These are phyloP conservation scores for Sugiyamaella americana DNA, from an alignment of 805 yeast genomes.

Conservation along the genomic window DNA sequence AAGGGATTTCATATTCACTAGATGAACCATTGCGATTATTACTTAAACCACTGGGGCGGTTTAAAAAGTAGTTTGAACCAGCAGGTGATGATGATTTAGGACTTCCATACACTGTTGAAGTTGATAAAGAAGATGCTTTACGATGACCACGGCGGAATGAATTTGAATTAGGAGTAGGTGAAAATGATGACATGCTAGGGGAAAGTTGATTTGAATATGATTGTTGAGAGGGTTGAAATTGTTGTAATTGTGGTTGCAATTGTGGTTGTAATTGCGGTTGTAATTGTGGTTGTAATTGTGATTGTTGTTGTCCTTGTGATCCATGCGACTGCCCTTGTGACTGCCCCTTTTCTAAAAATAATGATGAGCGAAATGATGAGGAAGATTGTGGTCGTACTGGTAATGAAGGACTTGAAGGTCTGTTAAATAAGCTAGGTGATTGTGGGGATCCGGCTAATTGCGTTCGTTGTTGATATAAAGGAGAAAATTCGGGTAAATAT, in stretches of 20 bases:
- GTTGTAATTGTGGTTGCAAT: slow-evolving; percentile 2
- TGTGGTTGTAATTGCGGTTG: slow-evolving; percentile 1
- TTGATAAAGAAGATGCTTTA: slow-evolving; percentile 25
- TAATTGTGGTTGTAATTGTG: slow-evolving; percentile 7
- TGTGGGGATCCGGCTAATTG: neutral
- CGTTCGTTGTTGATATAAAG: slow-evolving; percentile 2
- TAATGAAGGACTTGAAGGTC: slow-evolving; percentile 22
- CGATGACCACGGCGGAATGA: slow-evolving; percentile 24
- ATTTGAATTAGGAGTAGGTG: neutral
- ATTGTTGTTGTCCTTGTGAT: slow-evolving; percentile 4
- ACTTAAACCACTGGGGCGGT: slow-evolving; percentile 5
- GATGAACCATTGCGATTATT: slow-evolving; percentile 1
- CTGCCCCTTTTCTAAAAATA: too few species aligned
- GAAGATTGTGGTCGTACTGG: slow-evolving; percentile 24
- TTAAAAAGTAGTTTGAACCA: slow-evolving; percentile 5
- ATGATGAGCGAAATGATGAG: slow-evolving; percentile 15
- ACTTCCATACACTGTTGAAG: slow-evolving; percentile 14
- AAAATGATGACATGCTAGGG: neutral
- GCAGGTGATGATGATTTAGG: slow-evolving; percentile 2
- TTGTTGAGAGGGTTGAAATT: neutral
- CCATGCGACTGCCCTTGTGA: too few species aligned
- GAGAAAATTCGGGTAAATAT: slow-evolving; percentile 1
- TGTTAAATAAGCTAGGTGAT: neutral
- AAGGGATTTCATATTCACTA: slow-evolving; percentile 23
- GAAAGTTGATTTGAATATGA: too few species aligned